These are phyloP conservation scores for Exophiala spinifera DNA, from an alignment of 2,329 filamentous ascomycete species.

Conservation along the genomic window DNA sequence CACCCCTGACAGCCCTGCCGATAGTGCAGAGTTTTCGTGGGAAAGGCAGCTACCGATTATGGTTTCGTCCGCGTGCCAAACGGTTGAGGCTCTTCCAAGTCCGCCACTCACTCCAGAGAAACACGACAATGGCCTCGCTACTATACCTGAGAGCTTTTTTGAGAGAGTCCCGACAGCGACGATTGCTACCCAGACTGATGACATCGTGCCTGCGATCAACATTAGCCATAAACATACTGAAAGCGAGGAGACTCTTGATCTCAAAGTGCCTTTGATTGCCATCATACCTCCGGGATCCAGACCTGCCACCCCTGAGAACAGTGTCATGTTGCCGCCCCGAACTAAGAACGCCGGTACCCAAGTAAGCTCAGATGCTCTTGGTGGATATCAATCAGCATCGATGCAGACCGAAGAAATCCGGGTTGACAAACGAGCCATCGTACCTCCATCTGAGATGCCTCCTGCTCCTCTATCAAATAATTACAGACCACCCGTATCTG, in stretches of 20 bases:
- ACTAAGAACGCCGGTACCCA: slow-evolving; percentile 82
- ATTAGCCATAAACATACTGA: slow-evolving; percentile 23
- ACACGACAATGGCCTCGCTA: slow-evolving; percentile 18
- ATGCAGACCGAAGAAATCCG: slow-evolving; percentile 91
- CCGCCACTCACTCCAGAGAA: slow-evolving; percentile 37
- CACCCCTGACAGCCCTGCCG: slow-evolving; percentile 19
- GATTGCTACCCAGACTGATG: slow-evolving; percentile 26
- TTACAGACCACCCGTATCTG: slow-evolving; percentile 33
- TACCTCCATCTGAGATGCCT: slow-evolving; percentile 72
- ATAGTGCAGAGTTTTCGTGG: slow-evolving; percentile 20
- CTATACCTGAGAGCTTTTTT: slow-evolving; percentile 24
- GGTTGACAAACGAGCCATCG: slow-evolving; percentile 71
- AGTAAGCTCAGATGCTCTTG: slow-evolving; percentile 56
- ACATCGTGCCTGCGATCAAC: slow-evolving; percentile 7
- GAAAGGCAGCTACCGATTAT: slow-evolving; percentile 34
- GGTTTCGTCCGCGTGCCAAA: slow-evolving; percentile 45
- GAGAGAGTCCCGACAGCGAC: slow-evolving; percentile 24
- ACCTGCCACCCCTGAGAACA: slow-evolving; percentile 67
- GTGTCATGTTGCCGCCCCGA: slow-evolving; percentile 70
- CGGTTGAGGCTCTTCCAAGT: slow-evolving; percentile 38
- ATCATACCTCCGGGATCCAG: slow-evolving; percentile 84
- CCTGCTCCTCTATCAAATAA: slow-evolving; percentile 69
- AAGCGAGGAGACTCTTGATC: slow-evolving; percentile 32
- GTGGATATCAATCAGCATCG: slow-evolving; percentile 52
- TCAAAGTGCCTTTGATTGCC: slow-evolving; percentile 77